Percentiles rank a stretch among this genome's conserved stretches.
These are phyloP conservation scores for Lasiosphaeris hirsuta DNA, from an alignment of 495 filamentous ascomycete species.

Conservation along the genomic window DNA sequence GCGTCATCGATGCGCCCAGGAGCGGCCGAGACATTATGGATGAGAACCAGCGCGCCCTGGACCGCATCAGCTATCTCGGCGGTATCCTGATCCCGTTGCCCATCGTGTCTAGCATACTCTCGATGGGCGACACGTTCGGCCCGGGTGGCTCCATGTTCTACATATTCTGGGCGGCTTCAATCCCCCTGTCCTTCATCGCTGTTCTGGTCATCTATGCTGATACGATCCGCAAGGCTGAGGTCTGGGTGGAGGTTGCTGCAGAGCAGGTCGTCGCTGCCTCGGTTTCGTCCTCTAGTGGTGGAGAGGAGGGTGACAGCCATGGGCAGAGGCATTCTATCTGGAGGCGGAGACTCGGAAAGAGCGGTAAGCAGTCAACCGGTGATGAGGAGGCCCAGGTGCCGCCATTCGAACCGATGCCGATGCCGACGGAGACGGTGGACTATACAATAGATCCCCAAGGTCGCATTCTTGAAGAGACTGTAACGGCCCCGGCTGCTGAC, in stretches of 20 bases:
- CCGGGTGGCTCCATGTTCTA: conserved; percentile 35
- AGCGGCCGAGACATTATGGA: conserved; percentile 12
- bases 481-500: background rate
- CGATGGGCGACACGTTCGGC: conserved; percentile 39
- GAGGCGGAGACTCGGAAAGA: background rate
- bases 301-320: background rate
- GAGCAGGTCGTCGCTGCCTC: conserved; percentile 15
- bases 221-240: conserved; percentile 40
- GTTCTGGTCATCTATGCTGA: conserved; percentile 42
- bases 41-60: conserved; percentile 35
- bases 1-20: background rate
- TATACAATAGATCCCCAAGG: background rate
- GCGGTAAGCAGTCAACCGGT: background rate
- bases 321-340: background rate
- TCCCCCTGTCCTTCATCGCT: conserved; percentile 32
- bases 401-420: background rate
- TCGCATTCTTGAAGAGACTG: no score
- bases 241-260: conserved; percentile 41
- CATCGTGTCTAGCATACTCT: conserved; percentile 40
- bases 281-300: background rate
- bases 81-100: conserved; percentile 41
- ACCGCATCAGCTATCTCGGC: conserved; percentile 42
- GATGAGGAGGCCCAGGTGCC: conserved; percentile 2
- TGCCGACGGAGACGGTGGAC: background rate
- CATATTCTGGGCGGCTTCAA: conserved; percentile 38